These are phyloP conservation scores for Periconia digitata DNA, from an alignment of 2,329 filamentous ascomycete species.

Conservation along the genomic window DNA sequence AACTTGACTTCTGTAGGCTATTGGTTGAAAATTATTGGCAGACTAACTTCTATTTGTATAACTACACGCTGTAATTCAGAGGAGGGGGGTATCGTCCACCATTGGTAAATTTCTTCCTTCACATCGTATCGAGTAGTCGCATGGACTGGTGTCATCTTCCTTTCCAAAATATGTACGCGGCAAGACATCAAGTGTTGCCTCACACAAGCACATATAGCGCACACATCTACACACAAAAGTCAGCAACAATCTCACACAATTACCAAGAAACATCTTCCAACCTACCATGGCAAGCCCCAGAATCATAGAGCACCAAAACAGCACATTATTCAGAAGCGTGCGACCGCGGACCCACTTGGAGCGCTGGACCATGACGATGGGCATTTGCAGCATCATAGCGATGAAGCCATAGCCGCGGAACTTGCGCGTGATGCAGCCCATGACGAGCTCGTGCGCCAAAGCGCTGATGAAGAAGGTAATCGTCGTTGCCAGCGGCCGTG, in stretches of 20 bases:
- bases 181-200: neutral
- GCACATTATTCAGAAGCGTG: constrained; percentile 71
- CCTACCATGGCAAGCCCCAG: constrained; percentile 77
- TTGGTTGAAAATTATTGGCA: too few relatives aligned
- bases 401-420: constrained; percentile 90
- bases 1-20: too few relatives aligned
- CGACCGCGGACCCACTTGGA: constrained; percentile 73
- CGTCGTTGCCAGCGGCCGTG: constrained; percentile 74
- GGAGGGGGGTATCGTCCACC: neutral
- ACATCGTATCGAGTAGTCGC: neutral
- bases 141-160: too few relatives aligned
- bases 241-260: constrained; percentile 7
- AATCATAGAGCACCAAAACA: constrained; percentile 93
- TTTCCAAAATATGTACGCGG: neutral
- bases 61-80: neutral
- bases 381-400: constrained; percentile 95
- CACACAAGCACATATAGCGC: constrained; percentile 44
- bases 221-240: constrained; percentile 36
- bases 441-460: constrained; percentile 89
- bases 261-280: constrained; percentile 11
- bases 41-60: too few relatives aligned
- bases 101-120: neutral
- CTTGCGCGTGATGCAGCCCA: constrained; percentile 98
- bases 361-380: constrained; percentile 88
- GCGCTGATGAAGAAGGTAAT: constrained; percentile 92